phyloP scores from a whole-genome alignment of 345 rosid species.

The Aquilaria malaccensis region DNA sequence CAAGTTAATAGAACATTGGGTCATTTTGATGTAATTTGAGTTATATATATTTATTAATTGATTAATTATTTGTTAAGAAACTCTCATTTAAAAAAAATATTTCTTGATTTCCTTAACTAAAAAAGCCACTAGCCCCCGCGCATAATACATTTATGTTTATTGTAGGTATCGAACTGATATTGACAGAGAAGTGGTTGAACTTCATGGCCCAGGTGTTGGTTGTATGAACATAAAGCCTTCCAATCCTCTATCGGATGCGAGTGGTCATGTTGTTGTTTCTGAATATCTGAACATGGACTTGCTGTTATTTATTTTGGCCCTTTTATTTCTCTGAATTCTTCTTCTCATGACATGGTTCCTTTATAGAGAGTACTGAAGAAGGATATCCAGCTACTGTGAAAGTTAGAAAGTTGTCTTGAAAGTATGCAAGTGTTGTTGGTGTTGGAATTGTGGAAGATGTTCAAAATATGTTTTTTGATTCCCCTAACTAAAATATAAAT shows the following conservation, averaged over 20 bases:
- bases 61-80: too few relatives aligned
- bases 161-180: constrained; percentile 93
- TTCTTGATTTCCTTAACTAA: too few relatives aligned
- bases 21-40: too few relatives aligned
- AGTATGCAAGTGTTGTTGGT: constrained; percentile 95
- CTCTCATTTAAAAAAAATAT: too few relatives aligned
- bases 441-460: constrained; percentile 90
- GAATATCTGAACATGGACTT: constrained; percentile 56
- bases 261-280: constrained; percentile 86
- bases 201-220: constrained; percentile 92
- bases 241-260: constrained; percentile 78
- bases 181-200: constrained; percentile 91
- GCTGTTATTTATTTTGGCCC: constrained; percentile 21
- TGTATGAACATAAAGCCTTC: constrained; percentile 97
- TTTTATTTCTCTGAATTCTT: neutral
- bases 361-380: constrained; percentile 57
- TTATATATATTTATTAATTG: too few relatives aligned
- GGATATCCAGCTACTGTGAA: constrained; percentile 84
- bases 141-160: constrained; percentile 20
- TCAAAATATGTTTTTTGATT: constrained; percentile 98
- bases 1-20: too few relatives aligned
- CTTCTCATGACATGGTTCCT: constrained; percentile 2
- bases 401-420: constrained; percentile 79
- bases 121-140: neutral
- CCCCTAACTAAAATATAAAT: constrained; percentile 10